A percentile compares a stretch with the other conserved stretches of the same genome.
Evolutionary conservation across 345 rosid genomes (phyloP).

Genomic region (Turnera subulata): DNA sequence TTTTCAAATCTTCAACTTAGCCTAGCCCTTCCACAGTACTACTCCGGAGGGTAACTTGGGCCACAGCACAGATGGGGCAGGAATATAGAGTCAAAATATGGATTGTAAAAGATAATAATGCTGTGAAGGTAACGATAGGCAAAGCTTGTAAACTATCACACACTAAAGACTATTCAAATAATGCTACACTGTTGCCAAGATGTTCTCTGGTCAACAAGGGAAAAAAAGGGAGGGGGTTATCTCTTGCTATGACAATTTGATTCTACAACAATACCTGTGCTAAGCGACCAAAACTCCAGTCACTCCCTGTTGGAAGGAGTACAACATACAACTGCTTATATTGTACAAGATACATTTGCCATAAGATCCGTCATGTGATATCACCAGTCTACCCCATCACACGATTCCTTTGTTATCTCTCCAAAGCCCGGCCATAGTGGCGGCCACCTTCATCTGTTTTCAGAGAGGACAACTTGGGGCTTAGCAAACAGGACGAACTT

Average conservation of each 20-base stretch:
- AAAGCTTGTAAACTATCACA: constrained; percentile 17
- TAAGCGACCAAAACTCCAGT: constrained; percentile 15
- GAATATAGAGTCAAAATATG: too few species aligned
- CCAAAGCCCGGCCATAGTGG: constrained; percentile 34
- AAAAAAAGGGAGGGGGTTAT: too few species aligned
- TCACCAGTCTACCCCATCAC: constrained; percentile 7
- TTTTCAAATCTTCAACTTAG: too few species aligned
- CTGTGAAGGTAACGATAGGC: too few species aligned
- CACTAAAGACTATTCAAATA: constrained; percentile 14
- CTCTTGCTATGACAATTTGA: constrained; percentile 16
- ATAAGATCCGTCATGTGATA: too few species aligned
- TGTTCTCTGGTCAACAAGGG: neutral
- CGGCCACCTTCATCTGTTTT: constrained; percentile 41
- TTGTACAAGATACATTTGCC: too few species aligned
- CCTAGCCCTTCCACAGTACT: too few species aligned
- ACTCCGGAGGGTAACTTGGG: too few species aligned
- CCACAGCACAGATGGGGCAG: too few species aligned
- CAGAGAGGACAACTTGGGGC: constrained; percentile 3
- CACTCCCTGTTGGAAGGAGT: neutral
- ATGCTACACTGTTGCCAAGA: constrained; percentile 23
- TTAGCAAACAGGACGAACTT: neutral
- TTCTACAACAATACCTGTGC: constrained; percentile 24
- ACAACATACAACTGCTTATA: too few species aligned
- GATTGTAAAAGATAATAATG: too few species aligned
- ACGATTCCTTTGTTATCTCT: constrained; percentile 25